Conservation (phyloP, 768 basidiomycete species). For the Lentinula aciculospora region DNA sequence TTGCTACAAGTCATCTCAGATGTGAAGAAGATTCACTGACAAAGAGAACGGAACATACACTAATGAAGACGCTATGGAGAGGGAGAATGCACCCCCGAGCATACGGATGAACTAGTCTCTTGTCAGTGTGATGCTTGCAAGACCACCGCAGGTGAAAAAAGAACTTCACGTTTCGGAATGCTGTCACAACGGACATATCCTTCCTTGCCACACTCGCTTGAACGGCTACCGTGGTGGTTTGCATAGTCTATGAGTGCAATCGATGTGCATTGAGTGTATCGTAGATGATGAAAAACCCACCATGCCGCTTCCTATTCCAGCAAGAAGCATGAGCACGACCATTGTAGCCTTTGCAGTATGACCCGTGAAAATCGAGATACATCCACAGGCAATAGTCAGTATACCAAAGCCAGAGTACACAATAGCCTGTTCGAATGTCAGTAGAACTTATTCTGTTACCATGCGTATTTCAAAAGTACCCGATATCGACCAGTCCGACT, state of each 20-base stretch:
- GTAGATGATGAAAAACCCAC: slow-evolving; percentile 25
- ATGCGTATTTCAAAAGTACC: slow-evolving; percentile 25
- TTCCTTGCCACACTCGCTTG: slow-evolving; percentile 66
- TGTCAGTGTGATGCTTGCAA: background rate
- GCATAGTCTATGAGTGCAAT: slow-evolving; percentile 37
- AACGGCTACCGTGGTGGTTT: slow-evolving; percentile 65
- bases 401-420: slow-evolving; percentile 60
- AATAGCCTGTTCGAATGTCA: slow-evolving; percentile 34
- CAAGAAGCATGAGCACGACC: slow-evolving; percentile 56
- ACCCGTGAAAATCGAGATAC: slow-evolving; percentile 56
- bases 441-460: background rate
- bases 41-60: slow-evolving; percentile 30
- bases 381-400: slow-evolving; percentile 68
- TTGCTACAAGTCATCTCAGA: slow-evolving; percentile 23
- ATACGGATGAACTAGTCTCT: slow-evolving; percentile 53
- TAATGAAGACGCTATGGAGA: slow-evolving; percentile 57
- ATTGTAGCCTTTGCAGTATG: slow-evolving; percentile 42
- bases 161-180: slow-evolving; percentile 46
- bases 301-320: slow-evolving; percentile 57
- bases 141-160: background rate
- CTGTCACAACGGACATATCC: slow-evolving; percentile 77
- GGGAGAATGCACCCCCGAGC: slow-evolving; percentile 63
- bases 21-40: background rate
- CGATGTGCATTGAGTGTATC: background rate
- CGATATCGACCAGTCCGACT: slow-evolving; percentile 61